Evolutionary conservation across 1,139 yeast genomes (phyloP).

Genomic region (Blastobotrys apis): DNA sequence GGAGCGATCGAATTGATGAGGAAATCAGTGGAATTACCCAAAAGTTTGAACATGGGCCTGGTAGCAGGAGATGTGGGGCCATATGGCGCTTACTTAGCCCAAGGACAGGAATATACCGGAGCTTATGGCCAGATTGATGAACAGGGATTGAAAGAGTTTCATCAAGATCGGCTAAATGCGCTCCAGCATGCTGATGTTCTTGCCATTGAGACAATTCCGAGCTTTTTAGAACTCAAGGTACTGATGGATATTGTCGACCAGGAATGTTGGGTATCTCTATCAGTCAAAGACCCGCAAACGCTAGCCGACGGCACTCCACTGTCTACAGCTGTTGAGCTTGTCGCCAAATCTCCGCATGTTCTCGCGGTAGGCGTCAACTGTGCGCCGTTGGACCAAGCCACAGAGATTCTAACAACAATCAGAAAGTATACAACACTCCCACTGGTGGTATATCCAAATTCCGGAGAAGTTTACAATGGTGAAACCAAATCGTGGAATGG

Average conservation of each 20-base stretch:
- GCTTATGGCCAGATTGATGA: constrained; percentile 40
- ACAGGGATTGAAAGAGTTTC: constrained; percentile 43
- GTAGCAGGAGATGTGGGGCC: constrained; percentile 70
- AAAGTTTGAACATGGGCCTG: constrained; percentile 13
- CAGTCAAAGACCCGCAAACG: constrained; percentile 32
- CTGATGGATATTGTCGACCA: constrained; percentile 31
- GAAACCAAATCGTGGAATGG: constrained; percentile 33
- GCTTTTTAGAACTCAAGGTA: constrained; percentile 45
- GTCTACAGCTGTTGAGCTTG: constrained; percentile 22
- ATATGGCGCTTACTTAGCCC: constrained; percentile 60
- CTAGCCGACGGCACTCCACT: constrained; percentile 43
- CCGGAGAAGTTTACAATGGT: constrained; percentile 50
- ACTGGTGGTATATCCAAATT: constrained; percentile 51
- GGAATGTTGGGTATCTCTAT: constrained; percentile 36
- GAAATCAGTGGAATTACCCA: constrained; percentile 32
- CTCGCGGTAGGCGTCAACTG: constrained; percentile 46
- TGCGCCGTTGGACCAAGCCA: constrained; percentile 30
- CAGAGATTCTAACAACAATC: neutral
- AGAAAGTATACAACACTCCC: constrained; percentile 25
- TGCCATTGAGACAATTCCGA: constrained; percentile 67
- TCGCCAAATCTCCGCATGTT: constrained; percentile 18
- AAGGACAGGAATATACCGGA: constrained; percentile 70
- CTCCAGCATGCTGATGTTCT: constrained; percentile 48
- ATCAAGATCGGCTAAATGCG: constrained; percentile 44
- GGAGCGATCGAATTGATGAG: constrained; percentile 32